Conservation (phyloP, 202 grass and related monocot species). For the Hordeum pubiflorum region DNA sequence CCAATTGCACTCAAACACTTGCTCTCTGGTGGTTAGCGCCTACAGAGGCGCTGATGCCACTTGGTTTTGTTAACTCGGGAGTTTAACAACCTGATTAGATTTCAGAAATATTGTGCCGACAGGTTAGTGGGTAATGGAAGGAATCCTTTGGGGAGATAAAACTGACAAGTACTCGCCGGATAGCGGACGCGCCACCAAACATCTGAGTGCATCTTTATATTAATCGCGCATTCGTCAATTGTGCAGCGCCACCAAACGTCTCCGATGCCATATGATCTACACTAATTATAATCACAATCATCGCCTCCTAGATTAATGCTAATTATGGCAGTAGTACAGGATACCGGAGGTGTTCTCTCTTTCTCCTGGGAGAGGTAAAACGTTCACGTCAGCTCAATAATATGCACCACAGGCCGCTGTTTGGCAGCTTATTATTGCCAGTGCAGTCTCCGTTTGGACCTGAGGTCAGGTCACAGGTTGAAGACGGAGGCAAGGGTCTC, state of each 20-base stretch:
- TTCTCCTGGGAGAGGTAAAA: slow-evolving; percentile 14
- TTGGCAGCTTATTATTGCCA: background rate
- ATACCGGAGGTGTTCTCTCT: background rate
- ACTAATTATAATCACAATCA: slow-evolving; percentile 2
- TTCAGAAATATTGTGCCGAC: slow-evolving; percentile 23
- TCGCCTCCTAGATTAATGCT: background rate
- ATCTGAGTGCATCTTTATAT: slow-evolving; percentile 26
- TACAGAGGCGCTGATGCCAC: background rate
- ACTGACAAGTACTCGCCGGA: slow-evolving; percentile 36
- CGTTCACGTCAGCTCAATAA: background rate
- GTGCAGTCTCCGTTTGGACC: background rate
- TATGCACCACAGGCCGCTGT: background rate
- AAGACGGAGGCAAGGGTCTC: background rate
- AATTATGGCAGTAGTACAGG: background rate
- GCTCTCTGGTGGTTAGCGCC: background rate
- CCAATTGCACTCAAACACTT: background rate
- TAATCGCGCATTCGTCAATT: background rate
- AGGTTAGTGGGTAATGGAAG: slow-evolving; percentile 36
- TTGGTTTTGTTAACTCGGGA: slow-evolving; percentile 9
- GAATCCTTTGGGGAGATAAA: slow-evolving; percentile 32
- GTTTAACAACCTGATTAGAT: background rate
- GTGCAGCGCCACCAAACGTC: slow-evolving; percentile 22
- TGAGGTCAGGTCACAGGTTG: background rate
- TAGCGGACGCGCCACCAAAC: slow-evolving; percentile 40
- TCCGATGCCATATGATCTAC: slow-evolving; percentile 13